Evolutionary conservation across 495 filamentous ascomycete genomes (phyloP).

Genomic region (Aspergillus affinis): DNA sequence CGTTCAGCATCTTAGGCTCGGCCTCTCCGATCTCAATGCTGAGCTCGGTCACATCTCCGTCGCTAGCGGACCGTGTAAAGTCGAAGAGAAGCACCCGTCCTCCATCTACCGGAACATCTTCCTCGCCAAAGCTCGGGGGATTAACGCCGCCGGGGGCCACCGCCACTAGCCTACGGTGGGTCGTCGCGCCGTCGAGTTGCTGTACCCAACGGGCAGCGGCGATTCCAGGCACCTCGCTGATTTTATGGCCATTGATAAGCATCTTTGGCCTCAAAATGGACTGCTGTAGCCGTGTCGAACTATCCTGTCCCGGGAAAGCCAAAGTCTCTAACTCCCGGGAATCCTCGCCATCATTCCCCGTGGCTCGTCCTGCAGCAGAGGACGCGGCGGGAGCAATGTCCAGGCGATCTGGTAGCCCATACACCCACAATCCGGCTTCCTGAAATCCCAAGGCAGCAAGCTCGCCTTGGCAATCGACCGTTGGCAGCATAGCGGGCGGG

Average conservation of each 20-base stretch:
- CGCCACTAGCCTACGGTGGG: slow-evolving; percentile 57
- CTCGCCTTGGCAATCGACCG: slow-evolving; percentile 65
- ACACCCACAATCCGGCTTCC: slow-evolving; percentile 73
- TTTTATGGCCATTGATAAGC: slow-evolving; percentile 36
- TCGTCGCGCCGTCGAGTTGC: slow-evolving; percentile 11
- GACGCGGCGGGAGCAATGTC: slow-evolving; percentile 47
- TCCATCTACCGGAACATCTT: slow-evolving; percentile 78
- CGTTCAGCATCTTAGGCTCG: slow-evolving; percentile 66
- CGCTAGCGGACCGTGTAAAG: slow-evolving; percentile 59
- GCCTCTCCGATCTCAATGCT: slow-evolving; percentile 74
- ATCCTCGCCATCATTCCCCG: slow-evolving; percentile 15
- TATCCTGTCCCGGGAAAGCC: slow-evolving; percentile 20
- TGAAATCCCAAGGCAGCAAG: slow-evolving; percentile 75
- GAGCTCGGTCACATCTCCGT: slow-evolving; percentile 56
- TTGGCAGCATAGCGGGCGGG: slow-evolving; percentile 67
- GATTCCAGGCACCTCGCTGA: slow-evolving; percentile 44
- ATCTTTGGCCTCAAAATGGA: slow-evolving; percentile 36
- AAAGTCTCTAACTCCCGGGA: slow-evolving; percentile 4
- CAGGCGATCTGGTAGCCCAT: slow-evolving; percentile 74
- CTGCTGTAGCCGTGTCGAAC: slow-evolving; percentile 32
- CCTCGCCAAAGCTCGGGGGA: slow-evolving; percentile 61
- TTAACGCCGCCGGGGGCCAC: slow-evolving; percentile 74
- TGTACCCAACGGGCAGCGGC: slow-evolving; percentile 44
- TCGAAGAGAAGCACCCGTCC: slow-evolving; percentile 77
- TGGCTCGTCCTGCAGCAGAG: slow-evolving; percentile 11